These are phyloP conservation scores for Vigna angularis DNA, from an alignment of 306 rosid species.

Conservation along the genomic window DNA sequence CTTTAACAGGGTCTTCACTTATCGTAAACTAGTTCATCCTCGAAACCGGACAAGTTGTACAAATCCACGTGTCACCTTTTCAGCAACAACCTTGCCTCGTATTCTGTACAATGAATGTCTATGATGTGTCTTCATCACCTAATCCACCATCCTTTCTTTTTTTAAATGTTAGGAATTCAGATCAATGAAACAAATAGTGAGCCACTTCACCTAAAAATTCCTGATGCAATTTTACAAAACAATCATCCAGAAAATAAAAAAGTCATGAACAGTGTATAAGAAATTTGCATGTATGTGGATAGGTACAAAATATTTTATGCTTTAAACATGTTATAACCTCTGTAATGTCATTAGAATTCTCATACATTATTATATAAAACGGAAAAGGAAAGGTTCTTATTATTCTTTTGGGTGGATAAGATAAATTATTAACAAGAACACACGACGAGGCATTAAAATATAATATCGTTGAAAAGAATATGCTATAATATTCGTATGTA, in stretches of 20 bases:
- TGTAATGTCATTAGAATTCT: background rate
- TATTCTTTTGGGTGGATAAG: background rate
- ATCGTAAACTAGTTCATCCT: background rate
- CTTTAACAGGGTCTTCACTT: background rate
- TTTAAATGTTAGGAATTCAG: background rate
- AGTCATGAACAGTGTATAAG: background rate
- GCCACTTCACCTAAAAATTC: background rate
- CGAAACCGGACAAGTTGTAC: background rate
- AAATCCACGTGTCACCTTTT: background rate
- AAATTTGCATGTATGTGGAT: background rate
- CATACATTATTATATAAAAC: background rate
- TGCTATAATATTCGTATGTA: background rate
- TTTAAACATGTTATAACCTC: background rate
- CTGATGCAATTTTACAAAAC: background rate
- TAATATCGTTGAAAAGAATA: constrained; percentile 42
- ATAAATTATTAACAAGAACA: constrained; percentile 17
- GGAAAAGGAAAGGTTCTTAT: background rate
- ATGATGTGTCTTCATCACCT: constrained; percentile 7
- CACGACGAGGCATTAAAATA: constrained; percentile 18
- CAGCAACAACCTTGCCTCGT: background rate
- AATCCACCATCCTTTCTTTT: constrained; percentile 19
- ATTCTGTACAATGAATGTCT: background rate
- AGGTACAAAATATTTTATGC: background rate
- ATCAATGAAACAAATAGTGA: background rate
- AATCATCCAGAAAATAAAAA: background rate